Base-by-base conservation (phyloP, 2,329 filamentous ascomycete genomes). In the Penicillium concentricum region DNA sequence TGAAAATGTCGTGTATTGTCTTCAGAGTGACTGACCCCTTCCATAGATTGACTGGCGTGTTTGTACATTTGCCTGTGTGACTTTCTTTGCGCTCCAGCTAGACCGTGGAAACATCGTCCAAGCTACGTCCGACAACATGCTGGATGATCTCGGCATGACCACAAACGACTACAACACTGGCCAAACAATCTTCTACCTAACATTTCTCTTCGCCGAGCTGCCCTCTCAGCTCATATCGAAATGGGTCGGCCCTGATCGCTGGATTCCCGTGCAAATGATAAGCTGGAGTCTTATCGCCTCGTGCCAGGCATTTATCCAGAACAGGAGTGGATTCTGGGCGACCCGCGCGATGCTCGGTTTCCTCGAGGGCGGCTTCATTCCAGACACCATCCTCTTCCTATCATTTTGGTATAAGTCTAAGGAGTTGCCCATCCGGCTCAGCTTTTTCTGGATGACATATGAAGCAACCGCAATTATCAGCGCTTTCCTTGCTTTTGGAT, bases 331-430 rank as follows among this genome's bases (percentile, higher is more conserved):
- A 2, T 79, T 74, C 61, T 81, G 74, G 30, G 73, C 72, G 7
- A 78, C 74, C 57, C 72, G 79, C 44, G 72, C 78, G 20, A 74
- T 80, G 1, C 69, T 84, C 0, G 82, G 79, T n/a, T 59, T 77
- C 5, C 69, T 84, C 2, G 74, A 83, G 50, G 78, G 83, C 69
- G 83, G 83, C 22, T 84, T 84, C 56, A 78, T 78, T 43, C 74
- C 75, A 3, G 75, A 78, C 20, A 76, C 74, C 0, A 76, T 78
- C 15, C 66, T 78, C 0, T 91, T 87, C 72, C 77, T 91, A 5
- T 87, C 84, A 4, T 92, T 92, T 71, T 92, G 88, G 73, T 92
- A 91, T 75, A 91, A 84, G 44, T 84, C 84, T 0, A 80, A 80
- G 51, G 89, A 92, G 69, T 77, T 92, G 0, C 87, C 88, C 0